Evolutionary conservation across 306 rosid species (phyloP).

Genomic region (Malus fusca): DNA sequence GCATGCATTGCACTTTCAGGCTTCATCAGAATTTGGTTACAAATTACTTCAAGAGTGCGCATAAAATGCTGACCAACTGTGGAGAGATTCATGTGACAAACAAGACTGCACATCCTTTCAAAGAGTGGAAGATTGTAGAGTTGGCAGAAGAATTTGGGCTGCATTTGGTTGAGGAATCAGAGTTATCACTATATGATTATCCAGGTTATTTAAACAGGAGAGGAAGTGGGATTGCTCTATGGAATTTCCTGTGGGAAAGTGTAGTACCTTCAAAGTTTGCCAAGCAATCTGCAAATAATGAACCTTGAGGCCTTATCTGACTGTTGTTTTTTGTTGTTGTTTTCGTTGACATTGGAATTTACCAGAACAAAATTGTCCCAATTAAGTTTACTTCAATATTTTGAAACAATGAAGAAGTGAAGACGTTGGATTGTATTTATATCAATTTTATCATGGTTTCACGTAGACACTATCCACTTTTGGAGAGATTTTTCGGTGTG

Average conservation of each 20-base stretch:
- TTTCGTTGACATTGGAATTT: background rate
- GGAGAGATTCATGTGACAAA: conserved; percentile 45
- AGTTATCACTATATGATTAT: background rate
- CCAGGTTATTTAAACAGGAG: conserved; percentile 24
- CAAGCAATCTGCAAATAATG: background rate
- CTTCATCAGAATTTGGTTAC: conserved; percentile 17
- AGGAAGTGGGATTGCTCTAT: conserved; percentile 10
- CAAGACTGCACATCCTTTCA: conserved; percentile 28
- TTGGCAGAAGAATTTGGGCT: conserved; percentile 3
- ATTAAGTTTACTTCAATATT: background rate
- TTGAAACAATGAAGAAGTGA: background rate
- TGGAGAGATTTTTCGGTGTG: too few relatives aligned
- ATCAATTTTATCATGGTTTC: too few relatives aligned
- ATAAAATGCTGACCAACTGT: background rate
- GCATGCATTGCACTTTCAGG: conserved; percentile 9
- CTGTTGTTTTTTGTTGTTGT: too few relatives aligned
- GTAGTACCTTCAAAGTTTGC: conserved; percentile 21
- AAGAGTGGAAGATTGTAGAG: conserved; percentile 19
- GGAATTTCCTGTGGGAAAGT: conserved; percentile 23
- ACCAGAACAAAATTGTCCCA: background rate
- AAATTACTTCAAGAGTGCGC: conserved; percentile 21
- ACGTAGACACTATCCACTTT: too few relatives aligned
- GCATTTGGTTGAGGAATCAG: background rate
- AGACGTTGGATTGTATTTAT: background rate
- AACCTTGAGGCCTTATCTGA: too few relatives aligned